Evolutionary conservation across 192 early-diverging fungal genomes (phyloP), one percentile per base, ranked within the genome.

Genomic region (Mortierella hygrophila): DNA sequence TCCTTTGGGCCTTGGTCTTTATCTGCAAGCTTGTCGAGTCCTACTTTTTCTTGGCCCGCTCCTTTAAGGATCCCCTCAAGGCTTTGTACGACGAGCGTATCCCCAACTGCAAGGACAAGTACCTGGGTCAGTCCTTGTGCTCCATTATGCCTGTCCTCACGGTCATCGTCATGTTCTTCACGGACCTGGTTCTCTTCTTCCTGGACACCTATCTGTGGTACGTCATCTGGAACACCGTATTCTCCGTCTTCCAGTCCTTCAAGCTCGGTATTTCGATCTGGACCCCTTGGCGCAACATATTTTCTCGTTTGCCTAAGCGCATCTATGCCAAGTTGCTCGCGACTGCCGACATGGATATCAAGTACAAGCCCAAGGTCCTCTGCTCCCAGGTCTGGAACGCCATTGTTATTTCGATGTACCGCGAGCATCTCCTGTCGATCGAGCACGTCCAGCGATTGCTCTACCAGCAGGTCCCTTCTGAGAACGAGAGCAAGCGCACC

Each of bases 121-220:
- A 93, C 70, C 55, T 94, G 32, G 90, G 91, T 16, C 82, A 82
- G 15, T 76, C 83, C 8, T 87, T 97, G 41, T 97, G 95, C 87
- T 76, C 82, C 26, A 90, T 94, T 74, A 93, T 95, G 90, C 92
- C 93, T 76, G 81, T 88, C 52, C 93, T 96, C 41, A 94, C 94
- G 4, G 89, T 96, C 35, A 90, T 90, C 1, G 89, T 95, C 55
- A 95, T 96, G 94, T 92, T 96, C 87, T 78, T 95, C 72, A 92
- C 95, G 35, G 93, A 95, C 71, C 79, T 96, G 68, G 89, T 93
- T 16, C 92, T 97, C 20, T 96, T 94, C 83, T 97, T 97, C 81
- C 82, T 96, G 60, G 95, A 96, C 74, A 97, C 96, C 0, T 97
- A 97, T 78, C 90, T 97, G 77, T 97, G 96, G 95, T 97, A 95